A percentile compares a stretch with the other conserved stretches of the same genome.
Conservation (phyloP, 805 yeast genomes). For the Starmerella kuoi region DNA sequence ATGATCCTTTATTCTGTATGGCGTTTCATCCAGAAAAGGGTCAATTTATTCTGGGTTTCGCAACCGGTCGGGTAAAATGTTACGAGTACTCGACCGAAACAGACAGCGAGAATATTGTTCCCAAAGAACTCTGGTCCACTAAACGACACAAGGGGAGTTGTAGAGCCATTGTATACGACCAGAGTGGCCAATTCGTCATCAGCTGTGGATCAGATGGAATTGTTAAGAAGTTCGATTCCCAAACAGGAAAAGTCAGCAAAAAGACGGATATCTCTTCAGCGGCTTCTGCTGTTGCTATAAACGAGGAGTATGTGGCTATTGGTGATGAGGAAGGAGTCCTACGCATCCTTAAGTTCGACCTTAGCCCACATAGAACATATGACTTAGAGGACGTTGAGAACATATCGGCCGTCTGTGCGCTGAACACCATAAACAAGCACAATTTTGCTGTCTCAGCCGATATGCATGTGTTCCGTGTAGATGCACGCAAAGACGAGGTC, state of each 20-base stretch:
- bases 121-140: constrained; percentile 55
- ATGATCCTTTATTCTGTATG: constrained; percentile 46
- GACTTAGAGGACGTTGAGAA: constrained; percentile 52
- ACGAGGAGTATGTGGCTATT: constrained; percentile 28
- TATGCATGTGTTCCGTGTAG: constrained; percentile 67
- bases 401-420: constrained; percentile 44
- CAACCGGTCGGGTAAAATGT: constrained; percentile 63
- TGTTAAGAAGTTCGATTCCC: constrained; percentile 58
- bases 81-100: constrained; percentile 43
- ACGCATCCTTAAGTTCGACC: constrained; percentile 44
- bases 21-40: constrained; percentile 70
- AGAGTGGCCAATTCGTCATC: constrained; percentile 45
- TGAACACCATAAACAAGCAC: constrained; percentile 55
- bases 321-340: constrained; percentile 64
- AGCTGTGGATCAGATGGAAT: constrained; percentile 72
- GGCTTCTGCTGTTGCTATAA: constrained; percentile 25
- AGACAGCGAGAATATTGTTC: constrained; percentile 28
- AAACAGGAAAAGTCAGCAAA: constrained; percentile 61
- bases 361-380: constrained; percentile 41
- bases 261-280: constrained; percentile 32
- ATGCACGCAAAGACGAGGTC: constrained; percentile 53
- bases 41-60: constrained; percentile 57
- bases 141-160: constrained; percentile 85
- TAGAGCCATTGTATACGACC: constrained; percentile 46
- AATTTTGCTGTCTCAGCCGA: constrained; percentile 73